Evolutionary conservation across 176 grass and related monocot species (phyloP).

Genomic region (Oryza glumipatula): DNA sequence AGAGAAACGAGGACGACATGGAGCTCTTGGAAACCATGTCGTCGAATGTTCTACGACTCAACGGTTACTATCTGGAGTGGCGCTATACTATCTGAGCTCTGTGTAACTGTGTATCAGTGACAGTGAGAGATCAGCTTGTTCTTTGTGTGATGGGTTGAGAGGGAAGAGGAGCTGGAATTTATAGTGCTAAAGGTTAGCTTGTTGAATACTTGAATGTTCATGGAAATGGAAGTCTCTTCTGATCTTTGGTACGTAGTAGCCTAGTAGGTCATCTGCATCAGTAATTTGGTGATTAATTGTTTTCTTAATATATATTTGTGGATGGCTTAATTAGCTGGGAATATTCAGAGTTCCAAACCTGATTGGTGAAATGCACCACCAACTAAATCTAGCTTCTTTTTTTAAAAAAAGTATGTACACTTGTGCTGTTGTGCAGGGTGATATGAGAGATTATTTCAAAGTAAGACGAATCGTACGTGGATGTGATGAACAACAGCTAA

Average conservation of each 20-base stretch:
- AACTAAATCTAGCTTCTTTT: background rate
- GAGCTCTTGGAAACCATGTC: no score
- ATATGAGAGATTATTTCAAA: background rate
- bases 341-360: constrained; percentile 11
- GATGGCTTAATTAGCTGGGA: constrained; percentile 12
- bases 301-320: background rate
- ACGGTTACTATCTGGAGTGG: no score
- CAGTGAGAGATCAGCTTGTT: background rate
- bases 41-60: no score
- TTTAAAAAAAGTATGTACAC: background rate
- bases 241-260: background rate
- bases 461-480: background rate
- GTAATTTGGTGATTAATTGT: background rate
- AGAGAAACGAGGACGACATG: no score
- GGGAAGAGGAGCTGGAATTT: background rate
- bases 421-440: background rate
- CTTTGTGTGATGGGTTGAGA: background rate
- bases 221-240: background rate
- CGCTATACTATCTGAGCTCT: no score
- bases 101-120: background rate
- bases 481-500: background rate
- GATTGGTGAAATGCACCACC: background rate
- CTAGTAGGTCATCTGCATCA: background rate
- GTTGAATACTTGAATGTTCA: background rate
- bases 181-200: background rate